Conservation (phyloP, 1,284 basidiomycete species). For the Ustilago bromivora region DNA sequence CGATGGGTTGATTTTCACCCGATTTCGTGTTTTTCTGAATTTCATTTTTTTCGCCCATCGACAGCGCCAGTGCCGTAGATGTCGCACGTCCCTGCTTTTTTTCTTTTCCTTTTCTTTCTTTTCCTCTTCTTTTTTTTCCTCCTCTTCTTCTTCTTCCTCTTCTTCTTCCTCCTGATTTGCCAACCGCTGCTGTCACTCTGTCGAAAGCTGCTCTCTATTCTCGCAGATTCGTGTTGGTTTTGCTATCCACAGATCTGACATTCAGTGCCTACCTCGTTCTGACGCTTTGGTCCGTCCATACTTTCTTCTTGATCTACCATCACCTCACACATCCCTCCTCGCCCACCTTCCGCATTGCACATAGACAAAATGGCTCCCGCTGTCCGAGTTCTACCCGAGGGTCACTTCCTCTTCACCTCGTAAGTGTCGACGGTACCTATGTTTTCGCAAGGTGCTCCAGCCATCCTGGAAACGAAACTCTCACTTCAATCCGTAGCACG, state of each 20-base stretch:
- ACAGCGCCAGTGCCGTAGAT: slow-evolving; percentile 18
- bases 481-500: background rate
- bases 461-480: background rate
- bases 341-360: slow-evolving; percentile 6
- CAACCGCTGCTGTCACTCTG: background rate
- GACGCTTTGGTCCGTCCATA: background rate
- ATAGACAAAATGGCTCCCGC: slow-evolving; percentile 43
- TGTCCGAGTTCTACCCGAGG: slow-evolving; percentile 61
- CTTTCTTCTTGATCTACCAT: slow-evolving; percentile 5
- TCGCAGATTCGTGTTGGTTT: slow-evolving; percentile 1
- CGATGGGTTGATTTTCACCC: slow-evolving; percentile 30
- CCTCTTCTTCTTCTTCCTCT: slow-evolving; percentile 8
- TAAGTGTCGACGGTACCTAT: slow-evolving; percentile 34
- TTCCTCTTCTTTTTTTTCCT: background rate
- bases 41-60: slow-evolving; percentile 14
- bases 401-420: slow-evolving; percentile 70
- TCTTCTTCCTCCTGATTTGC: slow-evolving; percentile 10
- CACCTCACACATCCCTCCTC: slow-evolving; percentile 3
- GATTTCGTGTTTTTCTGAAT: slow-evolving; percentile 11
- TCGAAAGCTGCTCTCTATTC: background rate
- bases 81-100: slow-evolving; percentile 26
- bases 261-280: background rate
- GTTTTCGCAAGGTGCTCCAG: background rate
- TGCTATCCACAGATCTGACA: slow-evolving; percentile 2
- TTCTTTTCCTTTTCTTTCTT: background rate